A percentile compares a stretch with the other conserved stretches of the same genome.
phyloP scores from a whole-genome alignment of 148 eudicot species.

The Talinum fruticosum region DNA sequence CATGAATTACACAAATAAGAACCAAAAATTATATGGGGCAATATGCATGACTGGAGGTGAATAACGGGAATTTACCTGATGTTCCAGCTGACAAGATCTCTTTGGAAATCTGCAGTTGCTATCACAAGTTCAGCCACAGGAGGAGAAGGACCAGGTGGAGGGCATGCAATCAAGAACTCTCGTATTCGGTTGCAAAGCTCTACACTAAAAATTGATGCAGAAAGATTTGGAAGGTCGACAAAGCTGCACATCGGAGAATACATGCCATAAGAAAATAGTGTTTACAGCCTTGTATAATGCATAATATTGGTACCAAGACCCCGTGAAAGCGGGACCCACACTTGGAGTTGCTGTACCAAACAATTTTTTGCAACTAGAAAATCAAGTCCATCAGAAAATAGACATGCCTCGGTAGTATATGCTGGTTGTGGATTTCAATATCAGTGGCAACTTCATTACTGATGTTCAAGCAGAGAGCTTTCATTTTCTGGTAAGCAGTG shows the following conservation, averaged over 20 bases:
- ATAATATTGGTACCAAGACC: neutral
- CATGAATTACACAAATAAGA: constrained; percentile 18
- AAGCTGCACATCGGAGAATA: constrained; percentile 49
- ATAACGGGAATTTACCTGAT: constrained; percentile 43
- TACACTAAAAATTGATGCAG: constrained; percentile 78
- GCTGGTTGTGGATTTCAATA: constrained; percentile 82
- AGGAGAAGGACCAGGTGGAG: constrained; percentile 78
- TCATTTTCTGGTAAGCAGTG: constrained; percentile 91
- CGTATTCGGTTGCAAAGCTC: constrained; percentile 75
- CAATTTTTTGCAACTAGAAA: neutral
- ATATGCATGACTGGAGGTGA: neutral
- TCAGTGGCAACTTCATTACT: constrained; percentile 82
- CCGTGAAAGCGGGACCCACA: too few species aligned
- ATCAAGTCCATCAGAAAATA: neutral
- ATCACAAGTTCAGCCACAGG: constrained; percentile 82
- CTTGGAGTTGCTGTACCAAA: too few species aligned
- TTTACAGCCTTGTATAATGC: neutral
- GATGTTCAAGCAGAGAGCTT: constrained; percentile 72
- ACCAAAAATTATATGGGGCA: neutral
- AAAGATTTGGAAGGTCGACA: constrained; percentile 85
- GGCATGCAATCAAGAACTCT: constrained; percentile 80
- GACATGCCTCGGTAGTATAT: constrained; percentile 81
- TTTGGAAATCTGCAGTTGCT: constrained; percentile 89
- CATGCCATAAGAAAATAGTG: too few species aligned
- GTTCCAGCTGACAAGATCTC: constrained; percentile 78